Evolutionary conservation across 805 yeast genomes (phyloP), one percentile per base, ranked within the genome.

Genomic region (Candida morakotiae): DNA sequence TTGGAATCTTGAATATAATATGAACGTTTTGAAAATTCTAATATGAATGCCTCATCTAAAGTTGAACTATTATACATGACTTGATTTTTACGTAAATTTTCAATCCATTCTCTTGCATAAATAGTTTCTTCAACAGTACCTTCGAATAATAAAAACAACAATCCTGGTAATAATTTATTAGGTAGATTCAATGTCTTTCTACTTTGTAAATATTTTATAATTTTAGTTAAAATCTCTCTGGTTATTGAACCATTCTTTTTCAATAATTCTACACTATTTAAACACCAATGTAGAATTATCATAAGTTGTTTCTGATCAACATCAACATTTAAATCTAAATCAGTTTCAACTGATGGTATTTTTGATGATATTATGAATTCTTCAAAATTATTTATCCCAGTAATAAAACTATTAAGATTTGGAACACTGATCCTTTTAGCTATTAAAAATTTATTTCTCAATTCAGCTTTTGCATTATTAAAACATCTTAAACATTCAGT

Each of bases 21-120:
- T 15, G 75, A 60, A 49, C 81, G 79, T 2, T 59, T 47, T 33
- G 66, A 69, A 41, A 72, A 74, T 49, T 83, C 89, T 47, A 79
- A 83, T 5, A 72, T 45, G 1, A 78, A 52, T 23, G 74, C 63
- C 14, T 34, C 34, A 20, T 48, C 45, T 1, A 43, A 22, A 8
- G 45, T 35, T 3, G 27, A 26, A 18, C 30, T 28, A 9, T 38
- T 37, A 26, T 42, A 39, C n/a, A 10, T 7, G 14, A 23, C 34
- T 15, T 20, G 16, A 10, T 14, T 27, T 9, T 18, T 11, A 10
- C 28, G 31, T 11, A 40, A 28, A 3, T 27, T 16, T 11, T 25
- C 9, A 8, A 40, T 17, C 40, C 37, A 34, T 18, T 21, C 14
- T 26, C 40, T 45, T 0, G 82, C 73, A 82, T 83, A 81, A 1